phyloP scores from a whole-genome alignment of 2,329 filamentous ascomycete species.

The Pseudogymnoascus sp. region DNA sequence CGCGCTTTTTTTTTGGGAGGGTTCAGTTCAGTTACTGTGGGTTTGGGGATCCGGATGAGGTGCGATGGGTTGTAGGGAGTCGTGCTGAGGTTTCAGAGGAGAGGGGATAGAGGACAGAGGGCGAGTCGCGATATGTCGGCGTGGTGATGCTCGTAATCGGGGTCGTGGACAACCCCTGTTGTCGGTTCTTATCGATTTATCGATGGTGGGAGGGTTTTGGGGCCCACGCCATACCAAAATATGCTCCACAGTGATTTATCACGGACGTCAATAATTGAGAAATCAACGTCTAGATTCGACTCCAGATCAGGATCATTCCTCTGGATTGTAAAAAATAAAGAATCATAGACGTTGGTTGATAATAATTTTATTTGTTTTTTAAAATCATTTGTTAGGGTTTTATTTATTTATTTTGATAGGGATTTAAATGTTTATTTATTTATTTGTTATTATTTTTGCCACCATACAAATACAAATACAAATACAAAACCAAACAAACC shows the following conservation, averaged over 20 bases:
- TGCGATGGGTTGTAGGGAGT: not conserved
- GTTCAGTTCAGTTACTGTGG: not conserved
- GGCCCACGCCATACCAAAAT: not conserved
- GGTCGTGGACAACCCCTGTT: not conserved
- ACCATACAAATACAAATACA: no score
- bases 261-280: not conserved
- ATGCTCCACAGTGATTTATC: not conserved
- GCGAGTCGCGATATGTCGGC: not conserved
- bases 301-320: not conserved
- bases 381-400: not conserved
- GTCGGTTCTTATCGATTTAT: not conserved
- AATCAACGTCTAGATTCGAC: not conserved
- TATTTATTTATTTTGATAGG: not conserved
- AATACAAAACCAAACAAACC: not conserved
- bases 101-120: not conserved
- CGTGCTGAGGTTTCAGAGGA: not conserved
- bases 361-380: not conserved
- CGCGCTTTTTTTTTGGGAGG: slow-evolving; percentile 14
- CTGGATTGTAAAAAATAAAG: not conserved
- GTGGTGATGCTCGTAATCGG: not conserved
- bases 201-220: not conserved
- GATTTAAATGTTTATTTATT: not conserved
- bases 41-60: not conserved
- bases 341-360: not conserved
- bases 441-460: not conserved